Evolutionary conservation across 441 rosid genomes (phyloP), one percentile per base, ranked within the genome.

Genomic region (Erodium chrysanthum): DNA sequence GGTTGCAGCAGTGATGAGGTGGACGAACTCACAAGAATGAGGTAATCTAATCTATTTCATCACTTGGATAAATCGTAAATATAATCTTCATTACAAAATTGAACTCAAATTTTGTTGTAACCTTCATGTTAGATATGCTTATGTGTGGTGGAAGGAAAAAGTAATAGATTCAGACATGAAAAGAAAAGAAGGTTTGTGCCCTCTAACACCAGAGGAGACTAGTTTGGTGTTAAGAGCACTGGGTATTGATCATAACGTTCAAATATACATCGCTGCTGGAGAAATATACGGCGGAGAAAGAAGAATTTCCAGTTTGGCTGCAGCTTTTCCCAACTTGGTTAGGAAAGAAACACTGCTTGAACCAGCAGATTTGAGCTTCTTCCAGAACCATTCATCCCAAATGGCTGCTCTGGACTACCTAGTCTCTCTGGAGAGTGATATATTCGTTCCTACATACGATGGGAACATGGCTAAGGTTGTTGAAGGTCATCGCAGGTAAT

Each of bases 401-500:
- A 87, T 87, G 92, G 92, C 92, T 15, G 88, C 92, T 10, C 76
- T 87, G 58, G 92, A 87, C 74, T 87, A 85, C 77, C 72, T 87
- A 31, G 88, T 85, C 42, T 83, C 92, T 35, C 71, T 85, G 20
- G 92, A 85, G 73, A 87, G 90, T 12, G 92, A 87, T 67, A 81
- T 85, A 68, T 87, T 87, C 69, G 83, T 87, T 69, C 90, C 92
- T 23, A 87, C 92, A 1, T 73, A 83, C 68, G 88, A 85, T 48
- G 92, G 92, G 35, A 87, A 87, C 81, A 85, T 87, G 92, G 92
- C 92, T 8, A 85, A 76, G 76, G 90, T 87, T 7, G 90, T 87
- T 8, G 92, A 85, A 82, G 92, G 92, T 74, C 92, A 87, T 70
- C 83, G 92, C 64, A 25, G 29, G 29, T 25, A 85, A 74, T 65